Evolutionary conservation across 345 rosid genomes (phyloP), one percentile per base, ranked within the genome.

Genomic region (Murraya paniculata): DNA sequence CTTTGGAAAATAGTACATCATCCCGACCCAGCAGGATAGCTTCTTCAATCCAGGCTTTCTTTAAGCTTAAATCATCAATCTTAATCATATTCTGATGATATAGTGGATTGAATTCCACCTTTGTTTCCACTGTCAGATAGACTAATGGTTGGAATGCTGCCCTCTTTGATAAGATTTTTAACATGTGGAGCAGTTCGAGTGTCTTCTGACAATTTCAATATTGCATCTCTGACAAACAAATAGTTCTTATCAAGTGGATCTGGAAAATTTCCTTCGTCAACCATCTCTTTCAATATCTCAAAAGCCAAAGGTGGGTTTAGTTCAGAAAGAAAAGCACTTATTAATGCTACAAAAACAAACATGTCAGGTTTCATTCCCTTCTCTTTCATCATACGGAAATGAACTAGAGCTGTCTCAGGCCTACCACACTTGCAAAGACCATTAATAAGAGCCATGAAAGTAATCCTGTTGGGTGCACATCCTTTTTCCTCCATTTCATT

Each of bases 391-490:
- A 85, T 86, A 74, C 73, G 87, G 66, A 95, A 77, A 89, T 85
- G 87, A 75, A 61, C 76, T 53, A 91, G 79, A 68, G 94, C 98
- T 74, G 80, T 86, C 25, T 84, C 69, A 24, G 95, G 82, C 88
- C 84, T 80, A 60, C 85, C 89, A 84, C 94, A 93, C 75, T 89
- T 90, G 91, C 94, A 88, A 76, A 95, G 94, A 81, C 98, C 98
- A 48, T 88, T 84, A 70, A 92, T 78, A 65, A 91, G 87, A 77
- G 89, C 91, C 91, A 90, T 90, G 84, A 83, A 95, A 73, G 91
- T 79, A 70, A 93, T 77, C 80, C 75, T 79, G 71, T 85, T 90
- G 7, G 95, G 95, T 67, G 28, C 66, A 64, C 89, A 87, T 60
- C 82, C 87, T 78, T 82, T 85, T n/a, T 72, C 73, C 77, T 38